phyloP scores from a whole-genome alignment of 208 protist genomes.

The Trichomonas vaginalis region DNA sequence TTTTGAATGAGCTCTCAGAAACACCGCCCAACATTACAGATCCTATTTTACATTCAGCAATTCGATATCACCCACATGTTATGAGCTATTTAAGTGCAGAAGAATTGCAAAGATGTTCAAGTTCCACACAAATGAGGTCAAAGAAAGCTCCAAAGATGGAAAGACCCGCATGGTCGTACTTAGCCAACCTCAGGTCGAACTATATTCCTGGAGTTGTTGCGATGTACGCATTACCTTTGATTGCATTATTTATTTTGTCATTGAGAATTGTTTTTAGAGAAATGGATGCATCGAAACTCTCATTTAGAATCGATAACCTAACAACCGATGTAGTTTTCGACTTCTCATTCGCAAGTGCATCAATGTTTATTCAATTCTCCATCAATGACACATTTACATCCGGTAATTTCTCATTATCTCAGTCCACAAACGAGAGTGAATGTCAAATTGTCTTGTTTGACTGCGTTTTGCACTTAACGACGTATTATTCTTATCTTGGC shows the following conservation, averaged over 20 bases:
- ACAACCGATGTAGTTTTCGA: not conserved
- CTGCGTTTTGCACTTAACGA: not conserved
- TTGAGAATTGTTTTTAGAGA: not conserved
- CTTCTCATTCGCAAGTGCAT: not conserved
- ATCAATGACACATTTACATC: not conserved
- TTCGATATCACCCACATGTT: not conserved
- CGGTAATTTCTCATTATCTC: not conserved
- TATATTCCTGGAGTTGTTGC: not conserved
- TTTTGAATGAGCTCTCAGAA: not conserved
- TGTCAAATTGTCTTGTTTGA: not conserved
- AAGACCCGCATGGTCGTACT: not conserved
- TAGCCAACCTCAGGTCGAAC: not conserved
- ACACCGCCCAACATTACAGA: not conserved
- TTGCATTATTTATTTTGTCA: not conserved
- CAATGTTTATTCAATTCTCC: not conserved
- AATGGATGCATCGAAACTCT: not conserved
- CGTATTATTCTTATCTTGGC: not conserved
- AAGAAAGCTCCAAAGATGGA: not conserved
- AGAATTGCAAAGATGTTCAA: not conserved
- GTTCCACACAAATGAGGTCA: not conserved
- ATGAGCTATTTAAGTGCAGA: not conserved
- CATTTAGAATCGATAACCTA: not conserved
- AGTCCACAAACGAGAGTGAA: not conserved
- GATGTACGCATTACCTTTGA: not conserved
- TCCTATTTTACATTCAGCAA: not conserved